Conservation (phyloP, 345 rosid genomes). For the Euphorbia lathyris region DNA sequence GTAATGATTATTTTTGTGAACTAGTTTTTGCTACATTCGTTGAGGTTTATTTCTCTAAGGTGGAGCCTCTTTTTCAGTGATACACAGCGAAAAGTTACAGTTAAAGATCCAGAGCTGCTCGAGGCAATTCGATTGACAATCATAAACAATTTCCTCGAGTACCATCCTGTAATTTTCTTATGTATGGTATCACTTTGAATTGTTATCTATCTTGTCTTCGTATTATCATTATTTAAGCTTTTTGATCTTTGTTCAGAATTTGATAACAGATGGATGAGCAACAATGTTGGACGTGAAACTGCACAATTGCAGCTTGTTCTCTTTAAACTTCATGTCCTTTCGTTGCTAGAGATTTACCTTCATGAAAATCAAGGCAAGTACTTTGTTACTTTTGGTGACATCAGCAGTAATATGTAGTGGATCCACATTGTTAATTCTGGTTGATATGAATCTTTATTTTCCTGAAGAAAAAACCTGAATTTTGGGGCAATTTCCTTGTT, state of each 20-base stretch:
- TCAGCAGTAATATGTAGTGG: too few species aligned
- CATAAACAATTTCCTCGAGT: conserved; percentile 81
- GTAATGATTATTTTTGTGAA: too few species aligned
- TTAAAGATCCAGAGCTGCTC: conserved; percentile 88
- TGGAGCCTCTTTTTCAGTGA: conserved; percentile 45
- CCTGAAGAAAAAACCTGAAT: too few species aligned
- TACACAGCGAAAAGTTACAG: conserved; percentile 92
- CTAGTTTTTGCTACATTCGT: neutral
- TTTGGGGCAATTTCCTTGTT: neutral
- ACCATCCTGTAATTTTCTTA: conserved; percentile 70
- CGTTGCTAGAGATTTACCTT: conserved; percentile 85
- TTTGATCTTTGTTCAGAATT: too few species aligned
- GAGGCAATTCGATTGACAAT: conserved; percentile 96
- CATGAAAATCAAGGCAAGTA: conserved; percentile 84
- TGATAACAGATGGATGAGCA: too few species aligned
- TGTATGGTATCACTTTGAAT: conserved; percentile 5
- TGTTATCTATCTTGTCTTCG: neutral
- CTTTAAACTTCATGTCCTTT: conserved; percentile 89
- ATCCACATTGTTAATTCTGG: too few species aligned
- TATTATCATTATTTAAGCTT: too few species aligned
- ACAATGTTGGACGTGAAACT: conserved; percentile 79
- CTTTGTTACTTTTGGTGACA: neutral
- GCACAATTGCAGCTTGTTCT: conserved; percentile 91
- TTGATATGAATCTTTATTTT: too few species aligned
- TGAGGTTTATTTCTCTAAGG: conserved; percentile 10